Evolutionary conservation across 1,284 basidiomycete genomes (phyloP), one percentile per base, ranked within the genome.

Genomic region (Austroboletus olivaceoglutinosus): DNA sequence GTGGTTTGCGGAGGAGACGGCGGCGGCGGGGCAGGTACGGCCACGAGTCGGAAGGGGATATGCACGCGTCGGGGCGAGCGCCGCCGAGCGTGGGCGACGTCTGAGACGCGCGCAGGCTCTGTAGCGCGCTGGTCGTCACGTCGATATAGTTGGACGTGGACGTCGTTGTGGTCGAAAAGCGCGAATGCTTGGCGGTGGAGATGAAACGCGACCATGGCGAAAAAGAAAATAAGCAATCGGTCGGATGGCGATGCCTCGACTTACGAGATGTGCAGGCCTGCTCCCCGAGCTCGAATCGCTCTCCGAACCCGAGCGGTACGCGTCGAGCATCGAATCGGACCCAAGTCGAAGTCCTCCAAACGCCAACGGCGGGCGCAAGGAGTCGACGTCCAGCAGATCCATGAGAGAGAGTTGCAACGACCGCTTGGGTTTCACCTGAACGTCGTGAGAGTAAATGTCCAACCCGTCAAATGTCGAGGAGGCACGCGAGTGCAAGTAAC

Each of bases 161-260:
- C 2, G 74, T 76, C 6, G 78, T 78, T 33, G 78, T 76, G 19
- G 73, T 71, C 19, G 79, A 81, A 57, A 81, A 81, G 5, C 72
- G 69, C 5, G 79, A 81, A 49, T 61, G 68, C 79, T 80, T n/a
- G 15, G 34, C 12, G 31, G 6, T 13, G 31, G 16, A 19, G 23
- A 25, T 16, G 21, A 54, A 41, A 36, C 33, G 23, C 19, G 23
- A 36, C 25, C 27, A 43, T 19, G 16, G n/a, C 27, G 25, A 8
- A 13, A 19, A 10, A 29, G 19, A 42, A 34, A 36, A 10, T 18
- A 9, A 23, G 21, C 27, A n/a, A 21, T 23, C 29, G 27, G 19
- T 42, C 31, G 43, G 31, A 27, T 16, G 43, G 33, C 33, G 16
- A 43, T 13, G 16, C 7, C 8, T 22, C 11, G 22, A 47, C 66